These are phyloP conservation scores for Penicillium sp. DNA, from an alignment of 2,329 filamentous ascomycete genomes.

Conservation along the genomic window DNA sequence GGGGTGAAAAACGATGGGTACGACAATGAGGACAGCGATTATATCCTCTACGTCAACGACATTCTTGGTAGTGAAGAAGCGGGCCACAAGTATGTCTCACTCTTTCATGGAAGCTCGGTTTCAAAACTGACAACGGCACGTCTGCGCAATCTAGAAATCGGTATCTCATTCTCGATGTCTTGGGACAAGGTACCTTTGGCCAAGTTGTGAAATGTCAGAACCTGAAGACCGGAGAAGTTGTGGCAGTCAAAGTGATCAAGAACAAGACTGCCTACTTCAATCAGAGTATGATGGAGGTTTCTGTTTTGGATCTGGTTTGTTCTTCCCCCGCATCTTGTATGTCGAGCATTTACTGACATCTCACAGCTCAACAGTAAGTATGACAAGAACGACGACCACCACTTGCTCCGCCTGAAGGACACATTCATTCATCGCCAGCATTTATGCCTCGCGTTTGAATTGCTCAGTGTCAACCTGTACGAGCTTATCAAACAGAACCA, in stretches of 20 bases:
- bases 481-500: conserved; percentile 99
- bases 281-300: conserved; percentile 99
- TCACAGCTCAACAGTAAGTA: conserved; percentile 90
- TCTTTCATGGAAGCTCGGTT: not conserved
- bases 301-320: conserved; percentile 83
- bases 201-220: conserved; percentile 99
- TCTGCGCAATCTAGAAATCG: conserved; percentile 65
- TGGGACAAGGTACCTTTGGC: conserved; percentile 96
- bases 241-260: conserved; percentile 98
- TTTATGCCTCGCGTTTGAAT: conserved; percentile 92
- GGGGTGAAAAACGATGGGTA: conserved; percentile 98
- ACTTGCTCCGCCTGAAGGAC: conserved; percentile 89
- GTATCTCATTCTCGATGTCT: conserved; percentile 93
- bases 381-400: conserved; percentile 98
- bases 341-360: conserved; percentile 22
- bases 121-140: conserved; percentile 10
- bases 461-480: conserved; percentile 96
- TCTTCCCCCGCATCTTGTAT: conserved; percentile 26
- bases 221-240: conserved; percentile 95
- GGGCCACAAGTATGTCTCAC: conserved; percentile 77
- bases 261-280: conserved; percentile 99
- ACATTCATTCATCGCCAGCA: conserved; percentile 98
- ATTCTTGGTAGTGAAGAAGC: conserved; percentile 97
- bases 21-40: conserved; percentile 98
- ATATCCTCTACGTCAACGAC: conserved; percentile 98